phyloP scores from a whole-genome alignment of 148 eudicot genomes.

The Polygonum aviculare region DNA sequence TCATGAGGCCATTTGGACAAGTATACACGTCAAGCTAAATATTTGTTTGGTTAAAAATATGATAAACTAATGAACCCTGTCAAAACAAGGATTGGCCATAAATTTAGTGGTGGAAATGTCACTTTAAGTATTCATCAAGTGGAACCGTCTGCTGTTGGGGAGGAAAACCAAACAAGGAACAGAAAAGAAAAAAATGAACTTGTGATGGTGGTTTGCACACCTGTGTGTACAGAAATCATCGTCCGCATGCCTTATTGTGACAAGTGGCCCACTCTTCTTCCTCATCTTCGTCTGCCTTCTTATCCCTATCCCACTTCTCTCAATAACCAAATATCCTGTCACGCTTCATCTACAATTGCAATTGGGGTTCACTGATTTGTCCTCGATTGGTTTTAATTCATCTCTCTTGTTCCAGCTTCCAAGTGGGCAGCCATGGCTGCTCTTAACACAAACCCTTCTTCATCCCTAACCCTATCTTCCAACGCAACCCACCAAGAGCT shows the following conservation, averaged over 20 bases:
- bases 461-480: constrained; percentile 26
- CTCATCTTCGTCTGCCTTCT: background rate
- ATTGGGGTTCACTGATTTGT: background rate
- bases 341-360: background rate
- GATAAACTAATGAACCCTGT: too few relatives aligned
- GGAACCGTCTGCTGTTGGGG: background rate
- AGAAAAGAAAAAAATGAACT: background rate
- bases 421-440: constrained; percentile 3
- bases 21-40: too few relatives aligned
- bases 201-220: constrained; percentile 5
- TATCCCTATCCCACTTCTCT: background rate
- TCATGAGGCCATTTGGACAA: too few relatives aligned
- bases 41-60: too few relatives aligned
- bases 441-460: constrained; percentile 8
- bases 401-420: background rate
- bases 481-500: constrained; percentile 31
- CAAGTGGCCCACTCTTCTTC: constrained; percentile 3
- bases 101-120: too few relatives aligned
- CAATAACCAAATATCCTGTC: background rate
- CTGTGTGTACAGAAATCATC: background rate
- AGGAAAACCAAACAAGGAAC: background rate
- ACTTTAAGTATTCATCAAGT: too few relatives aligned
- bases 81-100: too few relatives aligned
- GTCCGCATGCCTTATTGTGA: background rate
- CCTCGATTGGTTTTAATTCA: background rate